Percentiles rank a stretch among this genome's conserved stretches.
Evolutionary conservation across 1,139 yeast genomes (phyloP).

Genomic region (Zygosaccharomyces sapae): DNA sequence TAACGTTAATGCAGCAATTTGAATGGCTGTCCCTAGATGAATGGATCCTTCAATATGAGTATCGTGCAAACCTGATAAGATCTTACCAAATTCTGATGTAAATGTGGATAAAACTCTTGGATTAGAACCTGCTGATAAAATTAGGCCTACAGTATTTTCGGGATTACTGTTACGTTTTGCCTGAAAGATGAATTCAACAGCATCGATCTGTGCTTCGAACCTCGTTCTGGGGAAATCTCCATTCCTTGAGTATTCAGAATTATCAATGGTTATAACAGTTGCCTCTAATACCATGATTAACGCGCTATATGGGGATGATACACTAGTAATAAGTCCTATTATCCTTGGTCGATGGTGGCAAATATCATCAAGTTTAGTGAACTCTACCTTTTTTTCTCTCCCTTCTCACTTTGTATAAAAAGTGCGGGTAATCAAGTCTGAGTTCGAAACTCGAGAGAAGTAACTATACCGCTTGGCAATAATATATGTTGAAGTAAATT

Average conservation of each 20-base stretch:
- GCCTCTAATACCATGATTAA: conserved; percentile 84
- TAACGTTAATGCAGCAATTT: conserved; percentile 94
- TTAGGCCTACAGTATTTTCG: conserved; percentile 86
- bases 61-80: conserved; percentile 82
- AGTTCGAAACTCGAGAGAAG: neutral
- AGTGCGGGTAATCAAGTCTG: conserved; percentile 1
- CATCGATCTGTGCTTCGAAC: conserved; percentile 88
- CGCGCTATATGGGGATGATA: neutral
- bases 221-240: conserved; percentile 91
- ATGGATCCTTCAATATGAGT: conserved; percentile 67
- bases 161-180: conserved; percentile 86
- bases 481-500: too few relatives aligned
- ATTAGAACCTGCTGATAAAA: conserved; percentile 81
- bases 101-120: conserved; percentile 85
- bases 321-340: neutral
- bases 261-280: conserved; percentile 90
- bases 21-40: conserved; percentile 79
- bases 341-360: conserved; percentile 16
- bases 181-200: conserved; percentile 85
- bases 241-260: conserved; percentile 92
- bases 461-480: too few relatives aligned
- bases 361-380: conserved; percentile 7
- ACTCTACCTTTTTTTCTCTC: conserved; percentile 5
- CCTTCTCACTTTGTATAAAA: neutral
- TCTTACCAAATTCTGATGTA: conserved; percentile 82